phyloP scores from a whole-genome alignment of 2,329 filamentous ascomycete genomes.

The Colletotrichum ledebouriae region DNA sequence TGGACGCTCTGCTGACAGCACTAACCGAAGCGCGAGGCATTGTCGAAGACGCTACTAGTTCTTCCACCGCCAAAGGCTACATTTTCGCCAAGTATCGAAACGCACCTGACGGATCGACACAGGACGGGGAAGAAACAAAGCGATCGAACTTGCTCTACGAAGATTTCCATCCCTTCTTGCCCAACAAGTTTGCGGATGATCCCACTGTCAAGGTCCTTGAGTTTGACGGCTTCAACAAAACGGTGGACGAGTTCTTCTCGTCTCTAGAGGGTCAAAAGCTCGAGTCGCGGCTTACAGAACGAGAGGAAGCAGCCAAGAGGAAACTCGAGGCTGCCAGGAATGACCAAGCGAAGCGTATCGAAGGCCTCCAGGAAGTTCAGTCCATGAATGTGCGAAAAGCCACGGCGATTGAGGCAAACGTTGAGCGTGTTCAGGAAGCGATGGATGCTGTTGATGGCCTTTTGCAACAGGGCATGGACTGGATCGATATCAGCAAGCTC shows the following conservation, averaged over 20 bases:
- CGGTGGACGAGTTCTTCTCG: conserved; percentile 97
- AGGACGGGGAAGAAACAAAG: conserved; percentile 54
- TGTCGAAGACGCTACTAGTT: conserved; percentile 76
- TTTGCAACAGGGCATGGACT: conserved; percentile 96
- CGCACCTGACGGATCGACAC: conserved; percentile 33
- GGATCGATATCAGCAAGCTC: conserved; percentile 89
- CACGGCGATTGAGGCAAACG: conserved; percentile 89
- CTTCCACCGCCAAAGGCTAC: conserved; percentile 80
- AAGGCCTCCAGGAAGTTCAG: conserved; percentile 85
- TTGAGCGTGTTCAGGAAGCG: conserved; percentile 91
- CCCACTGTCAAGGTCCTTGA: conserved; percentile 76
- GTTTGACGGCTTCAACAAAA: conserved; percentile 89
- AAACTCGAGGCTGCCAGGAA: conserved; percentile 87
- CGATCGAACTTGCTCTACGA: conserved; percentile 79
- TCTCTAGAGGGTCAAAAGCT: conserved; percentile 95
- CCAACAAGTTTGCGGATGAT: conserved; percentile 81
- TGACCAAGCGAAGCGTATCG: conserved; percentile 88
- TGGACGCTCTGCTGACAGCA: conserved; percentile 77
- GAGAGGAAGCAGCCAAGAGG: conserved; percentile 82
- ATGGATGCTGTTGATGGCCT: conserved; percentile 92
- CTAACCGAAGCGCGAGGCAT: conserved; percentile 79
- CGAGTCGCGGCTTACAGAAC: conserved; percentile 84
- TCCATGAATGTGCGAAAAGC: conserved; percentile 89
- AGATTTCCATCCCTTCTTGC: conserved; percentile 94
- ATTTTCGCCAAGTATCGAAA: conserved; percentile 81